Percentiles rank a stretch among this genome's conserved stretches.
Conservation (phyloP, 371 early-diverging fungal genomes). For the Fennellomyces sp. region DNA sequence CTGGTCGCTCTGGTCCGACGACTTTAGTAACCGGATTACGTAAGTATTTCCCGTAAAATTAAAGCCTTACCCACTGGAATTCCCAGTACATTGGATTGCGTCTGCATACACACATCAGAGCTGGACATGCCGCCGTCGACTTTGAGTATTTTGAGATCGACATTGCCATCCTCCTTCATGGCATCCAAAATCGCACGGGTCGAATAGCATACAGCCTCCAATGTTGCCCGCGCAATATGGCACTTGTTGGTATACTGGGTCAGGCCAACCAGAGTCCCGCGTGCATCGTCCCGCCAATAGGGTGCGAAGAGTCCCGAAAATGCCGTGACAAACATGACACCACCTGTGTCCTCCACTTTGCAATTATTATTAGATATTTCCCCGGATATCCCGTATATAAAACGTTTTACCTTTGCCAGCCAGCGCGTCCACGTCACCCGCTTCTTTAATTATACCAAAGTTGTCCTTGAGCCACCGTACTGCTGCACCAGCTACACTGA, state of each 20-base stretch:
- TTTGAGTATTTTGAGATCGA: slow-evolving; percentile 67
- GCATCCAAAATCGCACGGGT: slow-evolving; percentile 87
- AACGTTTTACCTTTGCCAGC: slow-evolving; percentile 27
- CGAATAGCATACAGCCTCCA: slow-evolving; percentile 92
- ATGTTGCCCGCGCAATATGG: slow-evolving; percentile 86
- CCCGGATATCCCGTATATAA: background rate
- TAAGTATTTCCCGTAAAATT: too few species aligned
- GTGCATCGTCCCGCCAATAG: slow-evolving; percentile 93
- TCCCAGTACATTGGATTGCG: slow-evolving; percentile 87
- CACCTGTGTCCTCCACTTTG: slow-evolving; percentile 76
- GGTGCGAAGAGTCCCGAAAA: slow-evolving; percentile 95
- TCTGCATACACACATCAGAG: slow-evolving; percentile 90
- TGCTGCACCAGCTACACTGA: slow-evolving; percentile 93
- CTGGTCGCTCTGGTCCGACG: slow-evolving; percentile 81
- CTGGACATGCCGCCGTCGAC: slow-evolving; percentile 95
- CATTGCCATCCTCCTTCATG: slow-evolving; percentile 76
- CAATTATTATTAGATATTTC: background rate
- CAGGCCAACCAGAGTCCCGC: slow-evolving; percentile 87
- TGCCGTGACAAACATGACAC: slow-evolving; percentile 95
- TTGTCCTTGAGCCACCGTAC: slow-evolving; percentile 93
- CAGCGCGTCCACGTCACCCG: slow-evolving; percentile 69
- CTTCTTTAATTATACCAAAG: slow-evolving; percentile 74
- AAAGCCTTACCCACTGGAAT: slow-evolving; percentile 48
- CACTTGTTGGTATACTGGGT: slow-evolving; percentile 86
- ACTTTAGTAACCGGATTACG: background rate